Percentiles rank a stretch among this genome's conserved stretches.
phyloP scores from a whole-genome alignment of 805 yeast species.

The Candida coleopterorum region DNA sequence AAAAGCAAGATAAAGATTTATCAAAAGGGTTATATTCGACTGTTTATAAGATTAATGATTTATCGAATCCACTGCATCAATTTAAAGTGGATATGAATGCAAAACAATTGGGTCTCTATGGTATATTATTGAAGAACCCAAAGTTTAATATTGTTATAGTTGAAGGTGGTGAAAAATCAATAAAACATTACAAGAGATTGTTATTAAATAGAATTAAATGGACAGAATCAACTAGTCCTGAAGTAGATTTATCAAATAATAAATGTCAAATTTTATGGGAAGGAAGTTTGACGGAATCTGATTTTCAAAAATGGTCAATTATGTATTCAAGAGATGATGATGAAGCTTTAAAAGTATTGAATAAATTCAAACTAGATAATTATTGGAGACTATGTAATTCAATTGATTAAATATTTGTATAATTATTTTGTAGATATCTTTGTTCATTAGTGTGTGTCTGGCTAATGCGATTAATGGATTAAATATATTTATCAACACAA shows the following conservation, averaged over 20 bases:
- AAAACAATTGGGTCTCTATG: constrained; percentile 61
- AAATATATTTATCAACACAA: background rate
- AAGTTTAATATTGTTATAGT: constrained; percentile 57
- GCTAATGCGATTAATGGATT: constrained; percentile 6
- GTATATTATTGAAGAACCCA: constrained; percentile 49
- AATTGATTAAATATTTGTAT: background rate
- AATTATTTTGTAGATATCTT: background rate
- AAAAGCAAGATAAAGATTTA: constrained; percentile 42
- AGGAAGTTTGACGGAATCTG: constrained; percentile 52
- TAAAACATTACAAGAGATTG: constrained; percentile 60
- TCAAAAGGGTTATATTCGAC: constrained; percentile 48
- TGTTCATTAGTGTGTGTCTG: constrained; percentile 4
- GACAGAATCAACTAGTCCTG: constrained; percentile 41
- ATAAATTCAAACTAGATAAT: constrained; percentile 49
- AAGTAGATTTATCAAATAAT: constrained; percentile 38
- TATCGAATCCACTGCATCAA: constrained; percentile 61
- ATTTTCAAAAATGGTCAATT: constrained; percentile 68
- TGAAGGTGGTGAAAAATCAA: constrained; percentile 66
- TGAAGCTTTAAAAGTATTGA: constrained; percentile 46
- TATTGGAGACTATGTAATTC: constrained; percentile 48
- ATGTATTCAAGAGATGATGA: constrained; percentile 48
- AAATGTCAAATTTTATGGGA: constrained; percentile 59
- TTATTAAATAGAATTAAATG: constrained; percentile 63
- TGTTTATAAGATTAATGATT: constrained; percentile 52
- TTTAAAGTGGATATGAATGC: constrained; percentile 81